Percentiles rank a stretch among this genome's conserved stretches.
These are phyloP conservation scores for Carex cristatella DNA, from an alignment of 176 grass and related monocot genomes.

Conservation along the genomic window DNA sequence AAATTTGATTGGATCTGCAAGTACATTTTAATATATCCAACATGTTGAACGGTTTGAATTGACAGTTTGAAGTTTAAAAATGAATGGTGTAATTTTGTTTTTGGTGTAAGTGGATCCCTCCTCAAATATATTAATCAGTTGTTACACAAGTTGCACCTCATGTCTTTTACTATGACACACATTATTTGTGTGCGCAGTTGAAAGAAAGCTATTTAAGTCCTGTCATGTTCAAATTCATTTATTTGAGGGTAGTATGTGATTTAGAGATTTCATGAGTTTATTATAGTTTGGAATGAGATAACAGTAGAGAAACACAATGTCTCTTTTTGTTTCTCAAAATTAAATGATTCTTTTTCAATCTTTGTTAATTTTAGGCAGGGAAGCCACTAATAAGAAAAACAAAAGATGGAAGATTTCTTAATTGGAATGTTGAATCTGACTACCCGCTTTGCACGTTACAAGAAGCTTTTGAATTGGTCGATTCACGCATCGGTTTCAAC, in stretches of 20 bases:
- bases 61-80: too few species aligned
- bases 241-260: neutral
- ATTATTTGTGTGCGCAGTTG: neutral
- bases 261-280: neutral
- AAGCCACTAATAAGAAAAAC: constrained; percentile 63
- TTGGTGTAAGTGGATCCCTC: too few species aligned
- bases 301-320: neutral
- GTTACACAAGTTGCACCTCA: neutral
- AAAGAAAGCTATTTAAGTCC: neutral
- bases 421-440: constrained; percentile 80
- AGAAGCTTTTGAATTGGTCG: constrained; percentile 73
- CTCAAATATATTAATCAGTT: neutral
- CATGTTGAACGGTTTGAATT: too few species aligned
- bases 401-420: constrained; percentile 56
- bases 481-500: constrained; percentile 67
- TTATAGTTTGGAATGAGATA: neutral
- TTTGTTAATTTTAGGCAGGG: constrained; percentile 40
- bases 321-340: constrained; percentile 4
- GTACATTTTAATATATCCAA: too few species aligned
- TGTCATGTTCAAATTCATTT: neutral
- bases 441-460: constrained; percentile 58
- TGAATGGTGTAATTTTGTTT: too few species aligned
- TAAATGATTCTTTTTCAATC: neutral
- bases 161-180: neutral
- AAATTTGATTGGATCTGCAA: too few species aligned